Evolutionary conservation across 1,284 basidiomycete species (phyloP), one percentile per base, ranked within the genome.

Genomic region (Apiotrichum siamense): DNA sequence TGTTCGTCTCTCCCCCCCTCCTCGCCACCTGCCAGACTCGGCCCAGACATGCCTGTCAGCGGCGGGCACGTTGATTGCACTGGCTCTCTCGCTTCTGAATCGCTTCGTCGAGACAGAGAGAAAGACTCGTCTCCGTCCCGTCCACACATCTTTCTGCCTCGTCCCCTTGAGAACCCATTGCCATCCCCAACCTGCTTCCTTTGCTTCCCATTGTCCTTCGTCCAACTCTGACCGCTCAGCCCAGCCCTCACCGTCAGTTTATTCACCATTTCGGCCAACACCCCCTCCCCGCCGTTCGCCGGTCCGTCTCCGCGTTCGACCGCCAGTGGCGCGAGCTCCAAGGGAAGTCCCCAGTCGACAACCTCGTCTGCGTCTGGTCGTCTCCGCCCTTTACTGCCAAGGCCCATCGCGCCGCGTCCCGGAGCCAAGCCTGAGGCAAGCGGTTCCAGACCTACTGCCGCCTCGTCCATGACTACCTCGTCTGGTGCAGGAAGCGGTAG

Each of bases 291-390:
- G 36, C 63, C 65, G 33, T 61, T 65, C 44, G 58, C 54, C 44
- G 67, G 67, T 37, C 69, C 67, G 20, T 72, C 70, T 17, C 69
- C 69, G 23, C 58, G 55, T 20, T 70, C 69, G 25, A 62, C 63
- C 23, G 63, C 41, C 11, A 43, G 41, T 29, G 41, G 27, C 9
- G 18, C 44, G 17, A 44, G 64, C 41, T 72, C 69, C 23, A 58
- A 58, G 44, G 53, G 41, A 29, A 59, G 57, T 31, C 57, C 57
- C 4, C 57, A 55, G 52, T 57, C 55, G 25, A 59, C 49, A 7
- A 35, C 57, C 43, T 52, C 49, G 25, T 40, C 52, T 6, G 51
- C 61, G 3, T 49, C 50, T 32, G 59, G 60, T 20, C 63, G 66
- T 42, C 57, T 70, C 33, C 60, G 66, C 23, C 63, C 67, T 7